These are phyloP conservation scores for Paraphaeosphaeria minitans DNA, from an alignment of 2,329 filamentous ascomycete genomes.

Conservation along the genomic window DNA sequence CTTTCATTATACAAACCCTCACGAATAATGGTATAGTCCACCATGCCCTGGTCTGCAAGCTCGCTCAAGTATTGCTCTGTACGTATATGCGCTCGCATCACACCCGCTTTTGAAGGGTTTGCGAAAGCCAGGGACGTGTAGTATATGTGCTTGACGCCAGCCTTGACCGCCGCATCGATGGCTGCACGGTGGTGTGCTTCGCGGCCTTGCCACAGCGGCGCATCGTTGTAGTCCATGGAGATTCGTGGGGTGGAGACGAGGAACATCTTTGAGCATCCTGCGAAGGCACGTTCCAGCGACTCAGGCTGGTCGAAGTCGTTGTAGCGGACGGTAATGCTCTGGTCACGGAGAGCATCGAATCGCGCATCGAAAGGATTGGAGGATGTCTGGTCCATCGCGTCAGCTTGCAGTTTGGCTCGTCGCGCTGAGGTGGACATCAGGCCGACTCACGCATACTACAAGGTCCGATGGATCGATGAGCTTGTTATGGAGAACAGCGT, in stretches of 20 bases:
- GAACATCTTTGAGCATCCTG: conserved; percentile 50
- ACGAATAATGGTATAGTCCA: conserved; percentile 46
- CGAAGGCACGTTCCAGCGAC: conserved; percentile 43
- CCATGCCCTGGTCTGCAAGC: conserved; percentile 25
- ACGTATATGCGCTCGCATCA: conserved; percentile 55
- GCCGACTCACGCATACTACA: conserved; percentile 41
- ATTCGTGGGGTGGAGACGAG: conserved; percentile 53
- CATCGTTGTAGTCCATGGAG: conserved; percentile 51
- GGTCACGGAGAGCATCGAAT: conserved; percentile 38
- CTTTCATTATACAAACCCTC: conserved; percentile 55
- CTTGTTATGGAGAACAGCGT: conserved; percentile 49
- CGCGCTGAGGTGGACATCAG: background rate
- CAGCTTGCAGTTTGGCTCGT: background rate
- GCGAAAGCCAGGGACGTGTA: conserved; percentile 53
- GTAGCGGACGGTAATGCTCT: conserved; percentile 43
- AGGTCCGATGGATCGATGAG: conserved; percentile 47
- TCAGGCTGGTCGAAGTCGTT: conserved; percentile 48
- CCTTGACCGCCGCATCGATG: conserved; percentile 49
- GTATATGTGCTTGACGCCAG: conserved; percentile 52
- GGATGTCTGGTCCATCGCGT: conserved; percentile 23
- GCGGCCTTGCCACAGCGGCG: conserved; percentile 48
- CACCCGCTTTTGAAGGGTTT: conserved; percentile 48
- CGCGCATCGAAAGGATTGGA: conserved; percentile 19
- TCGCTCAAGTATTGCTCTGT: conserved; percentile 50
- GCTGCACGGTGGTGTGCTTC: conserved; percentile 52